These are phyloP conservation scores for Phyllostachys edulis DNA, from an alignment of 176 grass and related monocot species.

Conservation along the genomic window DNA sequence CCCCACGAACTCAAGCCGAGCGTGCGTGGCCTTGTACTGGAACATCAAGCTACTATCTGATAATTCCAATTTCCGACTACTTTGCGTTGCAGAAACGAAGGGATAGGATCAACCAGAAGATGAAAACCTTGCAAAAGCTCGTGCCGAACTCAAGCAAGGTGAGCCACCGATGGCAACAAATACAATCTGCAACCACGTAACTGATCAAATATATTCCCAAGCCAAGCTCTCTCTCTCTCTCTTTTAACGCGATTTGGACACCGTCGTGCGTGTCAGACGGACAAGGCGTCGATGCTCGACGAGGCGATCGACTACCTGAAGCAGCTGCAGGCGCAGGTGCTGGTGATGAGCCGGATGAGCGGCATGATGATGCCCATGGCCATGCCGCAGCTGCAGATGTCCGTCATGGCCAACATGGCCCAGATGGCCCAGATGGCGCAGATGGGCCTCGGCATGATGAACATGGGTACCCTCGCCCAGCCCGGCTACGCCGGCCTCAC, in stretches of 20 bases:
- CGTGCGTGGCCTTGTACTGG: neutral
- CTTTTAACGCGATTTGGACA: neutral
- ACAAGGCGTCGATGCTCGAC: slow-evolving; percentile 98
- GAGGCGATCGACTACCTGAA: slow-evolving; percentile 98
- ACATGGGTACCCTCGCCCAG: slow-evolving; percentile 43
- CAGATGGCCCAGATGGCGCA: slow-evolving; percentile 79
- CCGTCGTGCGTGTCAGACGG: slow-evolving; percentile 40
- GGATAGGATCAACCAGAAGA: slow-evolving; percentile 93
- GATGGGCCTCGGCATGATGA: slow-evolving; percentile 70
- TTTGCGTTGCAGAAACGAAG: slow-evolving; percentile 77
- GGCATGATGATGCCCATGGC: slow-evolving; percentile 92
- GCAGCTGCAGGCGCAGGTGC: slow-evolving; percentile 76
- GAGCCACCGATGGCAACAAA: neutral
- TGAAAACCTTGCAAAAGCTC: slow-evolving; percentile 87
- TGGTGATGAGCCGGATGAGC: slow-evolving; percentile 79
- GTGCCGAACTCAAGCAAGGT: slow-evolving; percentile 97
- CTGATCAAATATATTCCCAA: neutral
- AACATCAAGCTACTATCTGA: neutral
- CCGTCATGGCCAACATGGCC: slow-evolving; percentile 74
- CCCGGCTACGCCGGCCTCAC: slow-evolving; percentile 45
- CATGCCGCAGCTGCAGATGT: slow-evolving; percentile 73
- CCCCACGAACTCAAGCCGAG: neutral
- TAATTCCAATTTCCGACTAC: neutral
- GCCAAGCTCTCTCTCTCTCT: neutral
- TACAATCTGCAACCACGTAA: neutral